Conservation (phyloP, 306 rosid species). For the Amphicarpaea edgeworthii region DNA sequence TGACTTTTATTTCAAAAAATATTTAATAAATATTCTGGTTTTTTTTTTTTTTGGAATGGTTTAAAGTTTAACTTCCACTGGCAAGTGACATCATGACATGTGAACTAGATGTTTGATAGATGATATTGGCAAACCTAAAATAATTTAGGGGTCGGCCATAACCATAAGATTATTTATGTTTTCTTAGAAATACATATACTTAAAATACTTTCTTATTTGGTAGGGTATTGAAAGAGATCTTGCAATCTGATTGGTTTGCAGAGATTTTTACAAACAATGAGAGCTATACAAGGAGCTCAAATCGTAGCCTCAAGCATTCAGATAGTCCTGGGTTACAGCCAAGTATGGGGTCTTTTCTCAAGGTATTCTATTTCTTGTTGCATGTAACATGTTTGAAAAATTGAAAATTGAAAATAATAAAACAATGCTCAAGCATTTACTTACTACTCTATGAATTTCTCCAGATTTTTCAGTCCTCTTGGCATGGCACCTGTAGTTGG, state of each 20-base stretch:
- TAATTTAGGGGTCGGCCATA: slow-evolving; percentile 41
- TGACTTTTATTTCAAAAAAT: not conserved
- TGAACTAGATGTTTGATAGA: slow-evolving; percentile 19
- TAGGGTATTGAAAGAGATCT: slow-evolving; percentile 86
- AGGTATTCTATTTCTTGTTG: slow-evolving; percentile 57
- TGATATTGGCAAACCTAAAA: slow-evolving; percentile 33
- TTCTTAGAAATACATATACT: slow-evolving; percentile 49
- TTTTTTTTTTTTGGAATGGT: no score
- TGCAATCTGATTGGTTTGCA: slow-evolving; percentile 86
- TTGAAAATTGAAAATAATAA: not conserved
- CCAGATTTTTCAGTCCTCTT: slow-evolving; percentile 87
- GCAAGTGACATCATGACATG: not conserved
- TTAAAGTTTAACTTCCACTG: not conserved
- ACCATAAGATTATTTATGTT: slow-evolving; percentile 38
- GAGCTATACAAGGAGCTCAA: slow-evolving; percentile 87
- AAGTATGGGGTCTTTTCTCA: slow-evolving; percentile 88
- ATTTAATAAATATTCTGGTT: not conserved
- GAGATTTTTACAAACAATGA: slow-evolving; percentile 84
- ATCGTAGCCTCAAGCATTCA: slow-evolving; percentile 86
- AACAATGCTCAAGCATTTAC: slow-evolving; percentile 24
- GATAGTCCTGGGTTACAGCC: slow-evolving; percentile 84
- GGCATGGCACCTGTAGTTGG: slow-evolving; percentile 93
- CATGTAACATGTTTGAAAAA: slow-evolving; percentile 3
- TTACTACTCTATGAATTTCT: slow-evolving; percentile 32
- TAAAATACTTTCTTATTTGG: slow-evolving; percentile 63